Percentiles rank a stretch among this genome's conserved stretches.
phyloP scores from a whole-genome alignment of 2,329 filamentous ascomycete species.

The Aureobasidium lini region DNA sequence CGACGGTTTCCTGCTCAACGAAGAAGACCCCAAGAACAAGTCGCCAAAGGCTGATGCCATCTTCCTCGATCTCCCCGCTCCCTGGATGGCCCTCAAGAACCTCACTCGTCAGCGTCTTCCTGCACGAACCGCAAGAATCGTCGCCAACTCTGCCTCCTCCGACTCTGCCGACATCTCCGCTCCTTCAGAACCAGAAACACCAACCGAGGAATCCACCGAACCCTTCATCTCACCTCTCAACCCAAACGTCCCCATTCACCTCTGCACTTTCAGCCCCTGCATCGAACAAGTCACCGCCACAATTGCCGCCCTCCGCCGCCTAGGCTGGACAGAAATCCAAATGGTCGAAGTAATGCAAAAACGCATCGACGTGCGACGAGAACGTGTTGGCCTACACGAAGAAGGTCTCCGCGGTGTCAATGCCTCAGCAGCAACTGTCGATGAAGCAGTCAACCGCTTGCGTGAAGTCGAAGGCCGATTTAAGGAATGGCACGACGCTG shows the following conservation, averaged over 20 bases:
- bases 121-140: slow-evolving; percentile 6
- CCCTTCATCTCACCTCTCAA: slow-evolving; percentile 52
- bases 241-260: slow-evolving; percentile 60
- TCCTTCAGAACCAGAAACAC: not conserved
- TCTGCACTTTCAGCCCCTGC: slow-evolving; percentile 95
- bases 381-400: slow-evolving; percentile 65
- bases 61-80: slow-evolving; percentile 73
- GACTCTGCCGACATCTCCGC: slow-evolving; percentile 1
- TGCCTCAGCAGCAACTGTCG: slow-evolving; percentile 63
- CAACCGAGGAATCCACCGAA: not conserved
- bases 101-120: slow-evolving; percentile 48
- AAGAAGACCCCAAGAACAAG: slow-evolving; percentile 15
- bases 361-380: slow-evolving; percentile 72
- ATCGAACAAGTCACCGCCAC: slow-evolving; percentile 93
- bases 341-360: slow-evolving; percentile 86
- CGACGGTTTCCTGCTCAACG: slow-evolving; percentile 57
- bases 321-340: slow-evolving; percentile 85
- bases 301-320: slow-evolving; percentile 66
- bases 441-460: slow-evolving; percentile 68
- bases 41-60: slow-evolving; percentile 59
- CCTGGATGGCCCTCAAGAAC: slow-evolving; percentile 71
- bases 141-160: slow-evolving; percentile 6
- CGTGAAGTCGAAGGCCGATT: slow-evolving; percentile 64
- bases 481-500: slow-evolving; percentile 53
- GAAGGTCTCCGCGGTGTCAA: slow-evolving; percentile 62